Evolutionary conservation across 2,329 filamentous ascomycete species (phyloP).

Genomic region (Rachicladosporium sp.): DNA sequence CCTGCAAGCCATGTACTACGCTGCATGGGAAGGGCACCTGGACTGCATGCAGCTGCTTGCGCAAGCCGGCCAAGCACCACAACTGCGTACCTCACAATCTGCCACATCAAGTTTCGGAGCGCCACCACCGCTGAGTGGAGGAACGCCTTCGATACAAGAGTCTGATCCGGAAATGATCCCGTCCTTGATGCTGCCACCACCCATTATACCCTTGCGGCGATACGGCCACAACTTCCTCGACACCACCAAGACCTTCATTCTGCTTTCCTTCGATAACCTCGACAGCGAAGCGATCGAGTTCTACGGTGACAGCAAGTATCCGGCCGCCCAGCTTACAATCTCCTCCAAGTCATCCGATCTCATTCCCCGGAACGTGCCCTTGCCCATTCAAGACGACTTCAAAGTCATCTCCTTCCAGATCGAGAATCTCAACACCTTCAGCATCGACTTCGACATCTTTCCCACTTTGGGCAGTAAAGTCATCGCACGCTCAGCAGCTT

Average conservation of each 20-base stretch:
- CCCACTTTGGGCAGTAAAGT: conserved; percentile 95
- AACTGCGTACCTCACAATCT: conserved; percentile 5
- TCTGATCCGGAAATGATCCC: conserved; percentile 76
- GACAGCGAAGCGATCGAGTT: conserved; percentile 72
- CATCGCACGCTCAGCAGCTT: conserved; percentile 86
- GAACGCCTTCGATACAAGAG: conserved; percentile 12
- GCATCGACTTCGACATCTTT: conserved; percentile 94
- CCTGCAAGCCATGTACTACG: conserved; percentile 93
- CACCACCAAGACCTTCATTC: conserved; percentile 80
- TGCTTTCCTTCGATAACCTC: conserved; percentile 74
- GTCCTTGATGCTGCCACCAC: conserved; percentile 79
- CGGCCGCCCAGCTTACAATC: conserved; percentile 85
- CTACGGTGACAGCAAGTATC: conserved; percentile 94
- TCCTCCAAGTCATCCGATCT: conserved; percentile 93
- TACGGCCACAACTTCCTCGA: conserved; percentile 99
- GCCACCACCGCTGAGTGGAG: conserved; percentile 43
- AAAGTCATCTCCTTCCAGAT: conserved; percentile 91
- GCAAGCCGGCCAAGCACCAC: conserved; percentile 28
- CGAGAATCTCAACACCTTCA: conserved; percentile 82
- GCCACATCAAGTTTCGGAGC: conserved; percentile 24
- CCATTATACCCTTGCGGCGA: conserved; percentile 84
- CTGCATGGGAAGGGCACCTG: conserved; percentile 92
- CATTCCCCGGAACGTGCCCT: conserved; percentile 88
- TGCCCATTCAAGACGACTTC: conserved; percentile 93
- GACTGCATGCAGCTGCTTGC: conserved; percentile 85